A percentile compares a stretch with the other conserved stretches of the same genome.
These are phyloP conservation scores for Astrephomene gubernaculifera DNA, from an alignment of 139 green algal species.

Conservation along the genomic window DNA sequence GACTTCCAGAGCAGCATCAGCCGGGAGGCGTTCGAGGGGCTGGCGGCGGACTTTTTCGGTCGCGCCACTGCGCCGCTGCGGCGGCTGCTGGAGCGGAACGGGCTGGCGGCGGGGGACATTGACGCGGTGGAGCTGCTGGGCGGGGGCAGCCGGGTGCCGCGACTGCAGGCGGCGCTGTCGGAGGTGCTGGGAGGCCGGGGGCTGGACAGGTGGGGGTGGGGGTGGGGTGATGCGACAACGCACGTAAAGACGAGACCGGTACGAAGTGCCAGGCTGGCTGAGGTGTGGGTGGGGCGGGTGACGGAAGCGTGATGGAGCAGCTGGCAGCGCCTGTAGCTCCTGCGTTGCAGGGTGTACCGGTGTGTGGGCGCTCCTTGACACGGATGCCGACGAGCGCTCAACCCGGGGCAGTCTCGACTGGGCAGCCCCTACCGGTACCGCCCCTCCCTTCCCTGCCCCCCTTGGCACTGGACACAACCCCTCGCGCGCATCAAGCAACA, in stretches of 20 bases:
- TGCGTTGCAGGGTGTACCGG: too few relatives aligned
- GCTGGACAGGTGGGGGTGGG: conserved; percentile 61
- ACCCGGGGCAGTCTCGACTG: too few relatives aligned
- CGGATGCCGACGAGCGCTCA: too few relatives aligned
- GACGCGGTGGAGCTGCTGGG: conserved; percentile 90
- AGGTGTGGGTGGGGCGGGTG: too few relatives aligned
- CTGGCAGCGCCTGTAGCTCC: too few relatives aligned
- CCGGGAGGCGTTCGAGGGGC: conserved; percentile 82
- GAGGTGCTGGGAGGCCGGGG: conserved; percentile 76
- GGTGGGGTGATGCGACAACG: neutral
- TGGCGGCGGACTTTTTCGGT: conserved; percentile 83
- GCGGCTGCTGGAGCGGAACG: conserved; percentile 79
- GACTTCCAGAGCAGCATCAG: conserved; percentile 87
- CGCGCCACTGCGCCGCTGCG: conserved; percentile 66
- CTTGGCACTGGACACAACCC: too few relatives aligned
- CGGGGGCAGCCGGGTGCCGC: conserved; percentile 87
- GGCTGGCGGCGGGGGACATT: conserved; percentile 77
- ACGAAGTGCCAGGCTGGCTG: too few relatives aligned
- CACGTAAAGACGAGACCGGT: neutral
- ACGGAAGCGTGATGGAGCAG: too few relatives aligned
- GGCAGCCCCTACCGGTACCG: too few relatives aligned
- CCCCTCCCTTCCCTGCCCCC: too few relatives aligned
- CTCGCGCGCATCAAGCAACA: too few relatives aligned
- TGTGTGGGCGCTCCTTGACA: too few relatives aligned
- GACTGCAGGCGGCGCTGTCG: conserved; percentile 79